Percentiles rank a stretch among this genome's conserved stretches.
phyloP scores from a whole-genome alignment of 2,329 filamentous ascomycete species.

The Colletotrichum falcatum region DNA sequence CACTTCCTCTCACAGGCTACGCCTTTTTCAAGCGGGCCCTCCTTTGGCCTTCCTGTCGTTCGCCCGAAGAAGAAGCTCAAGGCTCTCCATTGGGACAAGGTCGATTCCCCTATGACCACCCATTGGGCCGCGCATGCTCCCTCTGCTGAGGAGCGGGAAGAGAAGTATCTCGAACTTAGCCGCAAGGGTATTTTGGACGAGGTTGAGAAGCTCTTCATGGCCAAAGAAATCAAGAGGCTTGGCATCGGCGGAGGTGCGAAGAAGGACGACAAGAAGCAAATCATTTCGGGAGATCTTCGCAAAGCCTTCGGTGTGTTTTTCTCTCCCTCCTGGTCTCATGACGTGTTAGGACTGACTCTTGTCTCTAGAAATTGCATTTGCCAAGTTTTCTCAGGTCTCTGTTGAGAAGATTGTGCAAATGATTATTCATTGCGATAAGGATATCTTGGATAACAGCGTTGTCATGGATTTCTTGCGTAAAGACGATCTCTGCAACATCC shows the following conservation, averaged over 20 bases:
- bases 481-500: constrained; percentile 91
- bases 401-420: constrained; percentile 89
- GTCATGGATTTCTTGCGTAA: constrained; percentile 97
- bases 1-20: constrained; percentile 79
- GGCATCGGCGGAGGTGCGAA: constrained; percentile 74
- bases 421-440: constrained; percentile 94
- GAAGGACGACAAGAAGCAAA: constrained; percentile 96
- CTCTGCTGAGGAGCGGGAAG: constrained; percentile 89
- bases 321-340: background rate
- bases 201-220: constrained; percentile 96
- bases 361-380: constrained; percentile 80
- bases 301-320: constrained; percentile 79
- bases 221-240: constrained; percentile 93
- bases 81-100: constrained; percentile 99
- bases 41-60: constrained; percentile 80
- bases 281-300: constrained; percentile 90
- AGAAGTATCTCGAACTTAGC: constrained; percentile 94
- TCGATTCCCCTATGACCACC: constrained; percentile 90
- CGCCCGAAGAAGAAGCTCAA: constrained; percentile 99
- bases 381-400: constrained; percentile 89
- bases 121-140: constrained; percentile 91
- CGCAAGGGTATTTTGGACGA: constrained; percentile 96
- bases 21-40: constrained; percentile 62
- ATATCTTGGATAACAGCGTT: constrained; percentile 87
- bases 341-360: background rate